These are phyloP conservation scores for Peronospora belbahrii DNA, from an alignment of 352 stramenopile species.

Conservation along the genomic window DNA sequence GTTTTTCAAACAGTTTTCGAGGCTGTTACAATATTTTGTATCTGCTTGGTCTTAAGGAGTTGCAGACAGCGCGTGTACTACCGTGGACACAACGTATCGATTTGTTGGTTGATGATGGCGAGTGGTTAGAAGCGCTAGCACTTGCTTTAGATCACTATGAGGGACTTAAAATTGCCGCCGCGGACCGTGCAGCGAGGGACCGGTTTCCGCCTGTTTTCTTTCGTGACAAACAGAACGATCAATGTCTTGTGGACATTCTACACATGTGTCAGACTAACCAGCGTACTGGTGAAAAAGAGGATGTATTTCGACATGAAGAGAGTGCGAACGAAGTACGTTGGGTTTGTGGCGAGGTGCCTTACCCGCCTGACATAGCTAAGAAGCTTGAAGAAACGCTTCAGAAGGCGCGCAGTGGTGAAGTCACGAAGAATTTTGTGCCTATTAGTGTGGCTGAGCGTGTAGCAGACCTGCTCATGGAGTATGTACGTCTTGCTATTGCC, in stretches of 20 bases:
- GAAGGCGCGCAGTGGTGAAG: conserved; percentile 68
- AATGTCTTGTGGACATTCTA: conserved; percentile 84
- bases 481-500: conserved; percentile 80
- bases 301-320: conserved; percentile 80
- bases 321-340: conserved; percentile 79
- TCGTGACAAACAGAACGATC: conserved; percentile 82
- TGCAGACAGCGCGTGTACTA: conserved; percentile 88
- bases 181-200: conserved; percentile 72
- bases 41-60: conserved; percentile 88
- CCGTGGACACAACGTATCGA: conserved; percentile 91
- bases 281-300: conserved; percentile 79
- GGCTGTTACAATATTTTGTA: conserved; percentile 91
- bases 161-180: conserved; percentile 76
- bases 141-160: conserved; percentile 95
- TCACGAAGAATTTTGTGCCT: conserved; percentile 84
- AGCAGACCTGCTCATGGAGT: conserved; percentile 85
- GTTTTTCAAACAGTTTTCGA: conserved; percentile 86
- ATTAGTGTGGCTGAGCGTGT: conserved; percentile 87
- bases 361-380: conserved; percentile 68
- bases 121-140: conserved; percentile 95
- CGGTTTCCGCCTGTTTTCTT: conserved; percentile 86
- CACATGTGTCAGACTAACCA: conserved; percentile 88
- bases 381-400: conserved; percentile 82
- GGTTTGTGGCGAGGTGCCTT: conserved; percentile 74
- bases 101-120: conserved; percentile 90